Base-by-base conservation (phyloP, 2,329 filamentous ascomycete genomes). In the Scopulariopsis brevicaulis region DNA sequence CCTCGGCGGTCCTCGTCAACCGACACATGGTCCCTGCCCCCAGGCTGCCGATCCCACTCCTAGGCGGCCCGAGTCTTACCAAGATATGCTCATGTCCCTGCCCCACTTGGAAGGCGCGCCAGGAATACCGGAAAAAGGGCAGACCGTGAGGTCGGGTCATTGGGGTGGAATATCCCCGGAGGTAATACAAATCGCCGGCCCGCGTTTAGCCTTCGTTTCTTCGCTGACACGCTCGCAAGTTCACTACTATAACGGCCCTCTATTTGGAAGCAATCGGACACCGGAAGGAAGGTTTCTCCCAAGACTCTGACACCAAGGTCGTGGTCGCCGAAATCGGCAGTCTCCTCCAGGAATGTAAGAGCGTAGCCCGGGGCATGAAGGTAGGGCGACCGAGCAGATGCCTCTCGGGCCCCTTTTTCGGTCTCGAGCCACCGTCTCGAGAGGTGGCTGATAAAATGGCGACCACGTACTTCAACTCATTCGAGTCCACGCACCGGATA, bases 401-500 rank as follows among this genome's bases (percentile, higher is more conserved):
- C 37, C 37, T 14, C 12, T 40, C 64, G 1, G 57, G 48, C 28
- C 62, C 65, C 1, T 60, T 63, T 2, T 60, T 66, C 18, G 61
- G 59, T 18, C 61, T 71, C 3, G 48, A 59, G 6, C 64, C 63
- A 0, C 72, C 68, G 1, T 56, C 65, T 2, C 68, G 67, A 1
- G 65, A 65, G 11, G 28, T 64, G 5, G 66, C 75, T 1, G 77
- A 82, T 58, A 43, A 62, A 14, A 71, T 77, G 65, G 70, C 72
- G 7, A 59, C 64, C 1, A 61, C 76, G 0, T 84, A 84, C 65
- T 74, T 82, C 51, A 65, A 66, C 2, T 75, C 68, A 0, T 81
- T 78, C 59, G 81, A 81, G 59, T 73, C 71, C 1, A 71, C 72
- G 0, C 74, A 80, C 56, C 74, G 78, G 3, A 76, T 84, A 52